phyloP scores from a whole-genome alignment of 305 asterid genomes.

The Fraxinus nigra region DNA sequence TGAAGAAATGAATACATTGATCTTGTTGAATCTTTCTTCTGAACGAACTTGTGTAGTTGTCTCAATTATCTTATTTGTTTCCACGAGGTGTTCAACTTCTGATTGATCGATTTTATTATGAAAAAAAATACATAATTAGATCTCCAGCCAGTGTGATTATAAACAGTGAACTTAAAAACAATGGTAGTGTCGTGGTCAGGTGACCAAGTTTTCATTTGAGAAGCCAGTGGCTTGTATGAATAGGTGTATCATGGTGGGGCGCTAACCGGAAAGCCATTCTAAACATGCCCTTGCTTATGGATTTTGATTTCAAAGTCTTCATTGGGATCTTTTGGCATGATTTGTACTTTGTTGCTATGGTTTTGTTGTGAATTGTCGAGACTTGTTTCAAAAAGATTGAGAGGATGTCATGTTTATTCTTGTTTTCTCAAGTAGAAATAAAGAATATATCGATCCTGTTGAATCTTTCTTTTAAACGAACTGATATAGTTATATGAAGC shows the following conservation, averaged over 20 bases:
- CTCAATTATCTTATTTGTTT: background rate
- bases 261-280: slow-evolving; percentile 66
- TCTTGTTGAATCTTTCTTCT: background rate
- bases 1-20: background rate
- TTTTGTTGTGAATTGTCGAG: slow-evolving; percentile 31
- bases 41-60: background rate
- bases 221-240: slow-evolving; percentile 88
- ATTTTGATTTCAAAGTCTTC: slow-evolving; percentile 79
- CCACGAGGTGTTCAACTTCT: background rate
- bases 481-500: background rate
- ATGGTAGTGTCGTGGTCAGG: slow-evolving; percentile 60
- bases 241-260: slow-evolving; percentile 73
- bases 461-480: background rate
- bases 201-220: slow-evolving; percentile 69
- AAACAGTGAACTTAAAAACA: slow-evolving; percentile 28
- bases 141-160: background rate
- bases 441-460: background rate
- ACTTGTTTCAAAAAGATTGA: too few species aligned
- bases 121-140: background rate
- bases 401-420: background rate
- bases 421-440: background rate
- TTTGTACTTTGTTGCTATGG: slow-evolving; percentile 55
- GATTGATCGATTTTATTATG: background rate
- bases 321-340: slow-evolving; percentile 66
- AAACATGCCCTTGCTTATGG: slow-evolving; percentile 79